Evolutionary conservation across 768 basidiomycete genomes (phyloP), one percentile per base, ranked within the genome.

Genomic region (Podaxis sp.): DNA sequence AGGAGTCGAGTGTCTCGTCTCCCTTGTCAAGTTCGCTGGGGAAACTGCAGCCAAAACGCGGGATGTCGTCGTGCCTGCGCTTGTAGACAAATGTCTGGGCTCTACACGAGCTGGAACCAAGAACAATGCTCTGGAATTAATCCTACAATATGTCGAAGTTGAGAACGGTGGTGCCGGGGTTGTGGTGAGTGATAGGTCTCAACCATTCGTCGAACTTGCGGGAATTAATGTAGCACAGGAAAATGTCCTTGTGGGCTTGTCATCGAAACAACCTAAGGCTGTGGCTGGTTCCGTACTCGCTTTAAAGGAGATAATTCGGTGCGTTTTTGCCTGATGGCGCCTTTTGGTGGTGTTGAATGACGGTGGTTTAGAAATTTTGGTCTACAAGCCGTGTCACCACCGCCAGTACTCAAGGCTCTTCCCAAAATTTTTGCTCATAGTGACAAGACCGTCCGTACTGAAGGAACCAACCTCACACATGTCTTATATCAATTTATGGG

Each of bases 31-130:
- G 77, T 93, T 88, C 71, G 92, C 95, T 6, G 97, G 96, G 64
- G 94, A 96, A 82, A 88, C 84, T 51, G 87, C 90, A 51, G 90
- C 90, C 52, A 88, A 87, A 76, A 90, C 92, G 44, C 83, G 93
- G 69, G 86, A 92, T 57, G 82, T 80, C 2, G 88, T 99, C 8
- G 80, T 97, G 7, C 93, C 95, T n/a, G 89, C 90, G 3, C 76
- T 99, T 63, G 95, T 99, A 40, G 97, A 99, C 70, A 99, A 99
- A 75, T 95, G 93, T 70, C 84, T 97, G 60, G 95, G 96, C 26
- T 95, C 96, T 19, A 79, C 95, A 42, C 84, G 96, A 71, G 89
- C 90, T 9, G 95, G 93, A 22, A 98, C 96, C 17, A 97, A 89
- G 79, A 85, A 82, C 65, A 91, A 96, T 64, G 92, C 93, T 12